phyloP scores from a whole-genome alignment of 2,329 filamentous ascomycete genomes.

The Ilyonectria destructans region DNA sequence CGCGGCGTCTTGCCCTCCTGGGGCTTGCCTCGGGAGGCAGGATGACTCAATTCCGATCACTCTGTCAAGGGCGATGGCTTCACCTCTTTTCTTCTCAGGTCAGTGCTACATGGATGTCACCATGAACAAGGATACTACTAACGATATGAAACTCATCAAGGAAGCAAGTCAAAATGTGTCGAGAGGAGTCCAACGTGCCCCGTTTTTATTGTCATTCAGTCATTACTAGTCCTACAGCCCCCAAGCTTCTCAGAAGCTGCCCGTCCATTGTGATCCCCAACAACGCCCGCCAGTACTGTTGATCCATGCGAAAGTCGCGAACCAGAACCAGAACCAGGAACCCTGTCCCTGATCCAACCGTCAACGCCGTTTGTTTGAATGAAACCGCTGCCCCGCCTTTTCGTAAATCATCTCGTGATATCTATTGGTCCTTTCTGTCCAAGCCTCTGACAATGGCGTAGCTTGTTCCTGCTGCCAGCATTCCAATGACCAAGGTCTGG shows the following conservation, averaged over 20 bases:
- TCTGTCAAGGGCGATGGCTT: constrained; percentile 83
- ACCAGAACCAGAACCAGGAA: constrained; percentile 7
- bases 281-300: constrained; percentile 18
- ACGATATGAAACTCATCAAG: constrained; percentile 16
- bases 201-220: constrained; percentile 28
- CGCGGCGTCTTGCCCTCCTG: constrained; percentile 75
- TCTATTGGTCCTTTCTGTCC: constrained; percentile 54
- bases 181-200: constrained; percentile 22
- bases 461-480: constrained; percentile 76
- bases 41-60: constrained; percentile 94
- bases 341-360: constrained; percentile 10
- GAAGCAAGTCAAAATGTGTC: not conserved
- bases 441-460: constrained; percentile 75
- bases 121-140: constrained; percentile 49
- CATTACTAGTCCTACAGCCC: constrained; percentile 20
- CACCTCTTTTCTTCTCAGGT: constrained; percentile 54
- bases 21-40: constrained; percentile 43
- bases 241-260: constrained; percentile 1
- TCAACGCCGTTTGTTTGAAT: constrained; percentile 22
- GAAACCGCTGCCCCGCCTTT: not conserved
- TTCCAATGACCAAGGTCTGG: constrained; percentile 77
- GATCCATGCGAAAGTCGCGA: constrained; percentile 15
- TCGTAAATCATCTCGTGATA: not conserved
- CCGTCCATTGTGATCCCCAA: constrained; percentile 1
- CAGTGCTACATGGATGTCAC: constrained; percentile 36